Conservation (phyloP, 2,329 filamentous ascomycete species). For the Stachybotrys echinatus region DNA sequence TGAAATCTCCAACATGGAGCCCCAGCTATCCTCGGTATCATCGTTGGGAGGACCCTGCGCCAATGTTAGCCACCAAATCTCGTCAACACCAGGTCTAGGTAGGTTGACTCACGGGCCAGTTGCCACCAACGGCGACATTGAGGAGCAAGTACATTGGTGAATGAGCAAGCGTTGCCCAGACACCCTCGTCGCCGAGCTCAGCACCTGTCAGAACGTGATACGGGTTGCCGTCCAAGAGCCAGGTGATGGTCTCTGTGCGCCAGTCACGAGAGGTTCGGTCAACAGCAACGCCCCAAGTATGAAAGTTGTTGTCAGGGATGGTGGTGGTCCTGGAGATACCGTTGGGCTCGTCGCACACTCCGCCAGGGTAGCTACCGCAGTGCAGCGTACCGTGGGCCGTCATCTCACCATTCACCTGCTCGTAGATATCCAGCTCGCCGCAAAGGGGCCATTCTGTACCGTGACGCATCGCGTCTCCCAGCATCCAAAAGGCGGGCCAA, state of each 20-base stretch:
- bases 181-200: constrained; percentile 30
- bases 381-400: constrained; percentile 43
- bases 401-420: constrained; percentile 40
- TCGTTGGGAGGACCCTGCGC: constrained; percentile 25
- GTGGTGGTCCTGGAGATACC: constrained; percentile 29
- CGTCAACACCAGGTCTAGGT: constrained; percentile 7
- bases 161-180: constrained; percentile 39
- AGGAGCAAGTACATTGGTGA: constrained; percentile 39
- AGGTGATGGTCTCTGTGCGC: constrained; percentile 41
- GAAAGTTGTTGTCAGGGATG: constrained; percentile 42
- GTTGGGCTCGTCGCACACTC: constrained; percentile 41
- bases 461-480: constrained; percentile 39
- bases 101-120: constrained; percentile 31
- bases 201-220: constrained; percentile 39
- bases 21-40: constrained; percentile 27
- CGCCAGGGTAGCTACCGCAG: constrained; percentile 37
- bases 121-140: constrained; percentile 43
- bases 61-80: no score
- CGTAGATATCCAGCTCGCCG: constrained; percentile 47
- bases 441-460: constrained; percentile 42
- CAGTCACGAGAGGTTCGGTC: constrained; percentile 39
- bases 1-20: constrained; percentile 34
- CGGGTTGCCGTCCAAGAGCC: constrained; percentile 38
- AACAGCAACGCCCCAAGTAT: constrained; percentile 41
- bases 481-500: constrained; percentile 50